A percentile compares a stretch with the other conserved stretches of the same genome.
These are phyloP conservation scores for Dichomitus squalens DNA, from an alignment of 1,284 basidiomycete species.

Conservation along the genomic window DNA sequence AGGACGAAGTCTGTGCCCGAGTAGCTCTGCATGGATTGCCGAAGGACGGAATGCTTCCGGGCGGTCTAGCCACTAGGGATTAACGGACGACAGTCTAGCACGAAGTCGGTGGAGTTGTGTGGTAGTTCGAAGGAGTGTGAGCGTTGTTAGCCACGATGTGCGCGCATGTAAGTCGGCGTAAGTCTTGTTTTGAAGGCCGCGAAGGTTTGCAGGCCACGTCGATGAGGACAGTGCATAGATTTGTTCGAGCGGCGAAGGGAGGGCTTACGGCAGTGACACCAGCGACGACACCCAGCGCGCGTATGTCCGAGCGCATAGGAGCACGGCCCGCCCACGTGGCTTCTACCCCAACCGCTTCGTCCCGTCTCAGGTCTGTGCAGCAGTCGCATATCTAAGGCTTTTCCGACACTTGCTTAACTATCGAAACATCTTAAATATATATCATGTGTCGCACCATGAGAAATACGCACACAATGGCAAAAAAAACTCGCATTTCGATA, in stretches of 20 bases:
- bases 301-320: slow-evolving; percentile 14
- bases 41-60: background rate
- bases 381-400: no score
- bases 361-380: no score
- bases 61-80: background rate
- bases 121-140: slow-evolving; percentile 15
- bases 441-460: no score
- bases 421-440: no score
- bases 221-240: slow-evolving; percentile 13
- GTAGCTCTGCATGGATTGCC: slow-evolving; percentile 5
- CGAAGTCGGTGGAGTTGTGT: background rate
- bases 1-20: slow-evolving; percentile 25
- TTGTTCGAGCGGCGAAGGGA: background rate
- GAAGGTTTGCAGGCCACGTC: slow-evolving; percentile 3
- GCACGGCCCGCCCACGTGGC: slow-evolving; percentile 16
- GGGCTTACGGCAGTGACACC: no score
- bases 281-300: slow-evolving; percentile 1
- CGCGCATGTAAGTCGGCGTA: slow-evolving; percentile 12
- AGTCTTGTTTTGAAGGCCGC: slow-evolving; percentile 4
- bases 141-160: slow-evolving; percentile 2
- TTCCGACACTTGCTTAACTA: no score
- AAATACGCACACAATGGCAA: no score
- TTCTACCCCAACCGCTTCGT: background rate
- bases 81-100: background rate
- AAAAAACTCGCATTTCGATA: no score